Conservation (phyloP, 2,329 filamentous ascomycete species). For the Zasmidium cellare region DNA sequence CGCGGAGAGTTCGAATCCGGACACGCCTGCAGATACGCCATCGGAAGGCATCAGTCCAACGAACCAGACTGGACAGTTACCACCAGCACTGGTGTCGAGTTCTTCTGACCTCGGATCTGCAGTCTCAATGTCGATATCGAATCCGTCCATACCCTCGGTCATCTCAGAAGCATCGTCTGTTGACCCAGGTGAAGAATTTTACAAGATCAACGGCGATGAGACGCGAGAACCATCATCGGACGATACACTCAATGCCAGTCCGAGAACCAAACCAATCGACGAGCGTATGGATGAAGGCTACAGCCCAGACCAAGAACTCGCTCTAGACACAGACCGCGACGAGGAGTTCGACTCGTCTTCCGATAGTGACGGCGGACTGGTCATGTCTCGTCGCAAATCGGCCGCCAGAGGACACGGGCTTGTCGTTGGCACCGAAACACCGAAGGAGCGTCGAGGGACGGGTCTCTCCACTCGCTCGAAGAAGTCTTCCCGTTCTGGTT, state of each 20-base stretch:
- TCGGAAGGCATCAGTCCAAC: constrained; percentile 42
- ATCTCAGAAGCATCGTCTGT: constrained; percentile 50
- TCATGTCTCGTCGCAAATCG: constrained; percentile 37
- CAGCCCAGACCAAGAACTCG: constrained; percentile 31
- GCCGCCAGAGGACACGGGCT: constrained; percentile 23
- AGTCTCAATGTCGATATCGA: constrained; percentile 52
- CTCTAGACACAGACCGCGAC: constrained; percentile 42
- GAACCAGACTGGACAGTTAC: constrained; percentile 27
- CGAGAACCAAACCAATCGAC: constrained; percentile 18
- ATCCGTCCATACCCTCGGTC: constrained; percentile 53
- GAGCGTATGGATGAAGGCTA: constrained; percentile 35
- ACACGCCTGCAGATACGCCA: constrained; percentile 31
- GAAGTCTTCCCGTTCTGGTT: constrained; percentile 48
- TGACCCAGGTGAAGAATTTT: constrained; percentile 32
- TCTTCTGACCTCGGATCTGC: constrained; percentile 50
- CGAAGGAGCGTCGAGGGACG: constrained; percentile 31
- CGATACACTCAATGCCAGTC: constrained; percentile 36
- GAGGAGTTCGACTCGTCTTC: constrained; percentile 42
- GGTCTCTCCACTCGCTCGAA: constrained; percentile 34
- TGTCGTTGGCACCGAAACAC: constrained; percentile 1
- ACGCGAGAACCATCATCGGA: constrained; percentile 38
- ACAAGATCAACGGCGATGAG: constrained; percentile 32
- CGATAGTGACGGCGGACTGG: constrained; percentile 41
- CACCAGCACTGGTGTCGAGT: constrained; percentile 41
- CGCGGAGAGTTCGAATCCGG: constrained; percentile 23